These are phyloP conservation scores for Iodosphaeria phyllophila DNA, from an alignment of 2,329 filamentous ascomycete genomes.

Conservation along the genomic window DNA sequence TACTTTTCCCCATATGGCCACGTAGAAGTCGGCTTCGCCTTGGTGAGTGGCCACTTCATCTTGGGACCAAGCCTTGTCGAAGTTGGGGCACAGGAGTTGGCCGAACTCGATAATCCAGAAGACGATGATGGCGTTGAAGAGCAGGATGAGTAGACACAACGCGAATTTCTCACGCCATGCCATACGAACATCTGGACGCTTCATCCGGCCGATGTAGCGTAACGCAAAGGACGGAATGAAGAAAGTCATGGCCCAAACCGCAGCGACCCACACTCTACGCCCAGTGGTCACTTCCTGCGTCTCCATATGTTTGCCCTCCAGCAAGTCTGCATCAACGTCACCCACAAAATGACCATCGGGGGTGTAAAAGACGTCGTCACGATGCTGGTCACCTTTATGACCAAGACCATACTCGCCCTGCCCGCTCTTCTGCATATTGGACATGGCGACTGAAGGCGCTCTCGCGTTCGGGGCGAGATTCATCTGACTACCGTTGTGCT, in stretches of 20 bases:
- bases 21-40: constrained; percentile 63
- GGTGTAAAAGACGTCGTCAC: constrained; percentile 58
- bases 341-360: constrained; percentile 48
- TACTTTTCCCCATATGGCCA: constrained; percentile 71
- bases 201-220: constrained; percentile 78
- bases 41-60: constrained; percentile 53
- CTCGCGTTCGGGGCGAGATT: constrained; percentile 17
- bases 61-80: constrained; percentile 69
- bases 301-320: constrained; percentile 57
- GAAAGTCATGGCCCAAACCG: constrained; percentile 78
- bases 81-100: constrained; percentile 71
- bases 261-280: constrained; percentile 59
- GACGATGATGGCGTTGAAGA: constrained; percentile 65
- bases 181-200: constrained; percentile 87
- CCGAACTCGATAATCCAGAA: constrained; percentile 91
- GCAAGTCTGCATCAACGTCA: constrained; percentile 58
- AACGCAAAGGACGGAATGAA: constrained; percentile 85
- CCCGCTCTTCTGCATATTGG: constrained; percentile 34
- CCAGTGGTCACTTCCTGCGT: constrained; percentile 42
- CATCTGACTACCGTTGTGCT: constrained; percentile 30
- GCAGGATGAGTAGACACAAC: constrained; percentile 57
- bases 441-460: constrained; percentile 43
- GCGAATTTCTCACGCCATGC: constrained; percentile 94
- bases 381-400: constrained; percentile 61
- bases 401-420: constrained; percentile 82